These are phyloP conservation scores for Chalara sp. DNA, from an alignment of 2,329 filamentous ascomycete species.

Conservation along the genomic window DNA sequence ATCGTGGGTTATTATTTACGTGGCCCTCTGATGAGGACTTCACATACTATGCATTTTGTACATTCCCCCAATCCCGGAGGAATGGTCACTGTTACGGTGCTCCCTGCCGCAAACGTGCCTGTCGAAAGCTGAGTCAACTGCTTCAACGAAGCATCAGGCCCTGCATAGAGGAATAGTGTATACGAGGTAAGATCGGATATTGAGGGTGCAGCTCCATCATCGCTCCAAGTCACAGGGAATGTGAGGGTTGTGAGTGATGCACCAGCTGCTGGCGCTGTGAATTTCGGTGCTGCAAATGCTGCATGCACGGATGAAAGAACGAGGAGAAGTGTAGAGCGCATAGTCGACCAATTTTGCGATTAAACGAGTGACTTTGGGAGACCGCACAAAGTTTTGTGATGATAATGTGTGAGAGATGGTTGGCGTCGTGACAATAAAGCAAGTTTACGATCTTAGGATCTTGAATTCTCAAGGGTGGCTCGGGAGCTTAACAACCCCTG, in stretches of 20 bases:
- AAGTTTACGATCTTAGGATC: too few relatives aligned
- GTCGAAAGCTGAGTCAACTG: constrained; percentile 39
- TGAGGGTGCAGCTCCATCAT: constrained; percentile 42
- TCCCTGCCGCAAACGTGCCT: constrained; percentile 16
- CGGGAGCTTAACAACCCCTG: too few relatives aligned
- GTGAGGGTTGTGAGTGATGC: constrained; percentile 40
- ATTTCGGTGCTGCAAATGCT: neutral
- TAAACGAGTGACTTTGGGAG: too few relatives aligned
- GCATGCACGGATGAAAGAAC: neutral
- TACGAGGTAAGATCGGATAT: constrained; percentile 46
- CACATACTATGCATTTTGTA: constrained; percentile 27
- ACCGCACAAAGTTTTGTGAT: too few relatives aligned
- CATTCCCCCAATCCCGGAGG: constrained; percentile 15
- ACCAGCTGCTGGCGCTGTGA: constrained; percentile 43
- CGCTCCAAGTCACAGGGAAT: constrained; percentile 49
- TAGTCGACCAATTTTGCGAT: too few relatives aligned
- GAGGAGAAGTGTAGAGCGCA: too few relatives aligned
- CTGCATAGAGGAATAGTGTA: constrained; percentile 52
- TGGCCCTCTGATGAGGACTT: constrained; percentile 4
- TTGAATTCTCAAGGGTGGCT: too few relatives aligned
- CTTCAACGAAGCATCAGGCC: constrained; percentile 43
- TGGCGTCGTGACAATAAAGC: too few relatives aligned
- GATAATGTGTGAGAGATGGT: too few relatives aligned
- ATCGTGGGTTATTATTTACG: neutral
- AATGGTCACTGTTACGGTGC: constrained; percentile 20